Conservation (phyloP, 192 early-diverging fungal species). For the Rhizoclosmatium globosum region DNA sequence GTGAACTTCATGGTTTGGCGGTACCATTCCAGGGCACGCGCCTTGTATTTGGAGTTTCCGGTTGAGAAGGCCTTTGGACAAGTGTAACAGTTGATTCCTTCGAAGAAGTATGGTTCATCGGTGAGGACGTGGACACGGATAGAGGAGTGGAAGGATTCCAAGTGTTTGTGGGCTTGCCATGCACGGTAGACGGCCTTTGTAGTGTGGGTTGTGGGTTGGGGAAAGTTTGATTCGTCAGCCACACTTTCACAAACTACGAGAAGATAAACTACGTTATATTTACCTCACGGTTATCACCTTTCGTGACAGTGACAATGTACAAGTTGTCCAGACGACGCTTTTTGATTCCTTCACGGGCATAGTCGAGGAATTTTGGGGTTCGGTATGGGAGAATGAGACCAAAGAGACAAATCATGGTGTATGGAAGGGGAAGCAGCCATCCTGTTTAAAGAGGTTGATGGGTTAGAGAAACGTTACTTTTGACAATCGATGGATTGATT, state of each 20-base stretch:
- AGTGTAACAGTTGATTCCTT: conserved; percentile 68
- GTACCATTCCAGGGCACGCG: conserved; percentile 69
- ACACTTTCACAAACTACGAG: not conserved
- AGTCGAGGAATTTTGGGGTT: conserved; percentile 61
- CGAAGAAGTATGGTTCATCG: conserved; percentile 70
- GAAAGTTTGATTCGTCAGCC: not conserved
- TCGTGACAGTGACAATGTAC: conserved; percentile 66
- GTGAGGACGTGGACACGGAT: conserved; percentile 66
- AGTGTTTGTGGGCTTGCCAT: conserved; percentile 64
- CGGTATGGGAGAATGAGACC: conserved; percentile 64
- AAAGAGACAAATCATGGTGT: conserved; percentile 67
- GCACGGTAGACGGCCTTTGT: conserved; percentile 58
- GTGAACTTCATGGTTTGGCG: conserved; percentile 62
- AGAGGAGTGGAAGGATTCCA: conserved; percentile 59
- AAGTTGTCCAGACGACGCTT: conserved; percentile 64
- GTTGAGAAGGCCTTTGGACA: conserved; percentile 60
- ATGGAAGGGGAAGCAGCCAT: conserved; percentile 64
- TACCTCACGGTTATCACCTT: conserved; percentile 59
- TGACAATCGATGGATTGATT: not conserved
- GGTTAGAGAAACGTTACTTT: not conserved
- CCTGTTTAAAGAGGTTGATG: conserved; percentile 32
- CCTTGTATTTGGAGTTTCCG: conserved; percentile 63
- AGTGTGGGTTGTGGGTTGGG: not conserved
- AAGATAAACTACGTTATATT: not conserved
- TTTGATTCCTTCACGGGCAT: conserved; percentile 50